phyloP scores from a whole-genome alignment of 805 yeast species.

The Candida fluviatilis region DNA sequence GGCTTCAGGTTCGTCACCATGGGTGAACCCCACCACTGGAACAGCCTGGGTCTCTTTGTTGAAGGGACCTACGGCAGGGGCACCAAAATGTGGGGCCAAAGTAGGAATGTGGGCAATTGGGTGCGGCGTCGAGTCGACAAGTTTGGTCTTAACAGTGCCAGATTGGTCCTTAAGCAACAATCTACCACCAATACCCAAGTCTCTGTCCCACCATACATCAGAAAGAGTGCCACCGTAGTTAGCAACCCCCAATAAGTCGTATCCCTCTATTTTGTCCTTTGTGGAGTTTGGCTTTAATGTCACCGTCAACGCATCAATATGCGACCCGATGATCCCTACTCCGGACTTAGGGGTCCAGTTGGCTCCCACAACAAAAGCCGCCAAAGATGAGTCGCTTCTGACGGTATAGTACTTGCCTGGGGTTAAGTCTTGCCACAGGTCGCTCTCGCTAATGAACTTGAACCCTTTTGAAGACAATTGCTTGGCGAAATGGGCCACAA shows the following conservation, averaged over 20 bases:
- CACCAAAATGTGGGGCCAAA: constrained; percentile 84
- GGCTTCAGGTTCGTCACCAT: constrained; percentile 40
- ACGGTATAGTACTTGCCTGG: constrained; percentile 62
- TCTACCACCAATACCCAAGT: constrained; percentile 80
- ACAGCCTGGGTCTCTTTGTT: constrained; percentile 74
- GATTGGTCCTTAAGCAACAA: constrained; percentile 45
- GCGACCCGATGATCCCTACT: constrained; percentile 70
- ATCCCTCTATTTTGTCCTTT: constrained; percentile 64
- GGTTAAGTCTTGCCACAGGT: constrained; percentile 42
- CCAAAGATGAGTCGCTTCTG: constrained; percentile 64
- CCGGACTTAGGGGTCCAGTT: constrained; percentile 63
- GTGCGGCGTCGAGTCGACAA: constrained; percentile 57
- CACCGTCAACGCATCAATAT: constrained; percentile 67
- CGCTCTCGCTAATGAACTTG: constrained; percentile 59
- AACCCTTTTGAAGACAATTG: constrained; percentile 59
- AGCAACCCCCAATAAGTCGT: constrained; percentile 75
- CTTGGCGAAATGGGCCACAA: constrained; percentile 47
- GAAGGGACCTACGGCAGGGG: constrained; percentile 62
- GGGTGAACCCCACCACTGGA: constrained; percentile 67
- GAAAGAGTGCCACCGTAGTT: constrained; percentile 74
- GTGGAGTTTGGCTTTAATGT: constrained; percentile 69
- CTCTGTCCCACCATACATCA: constrained; percentile 78
- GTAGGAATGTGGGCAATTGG: constrained; percentile 82
- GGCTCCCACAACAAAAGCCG: constrained; percentile 67
- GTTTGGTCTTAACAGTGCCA: constrained; percentile 35